Conservation (phyloP, 805 yeast species). For the Candida broadrunensis region DNA sequence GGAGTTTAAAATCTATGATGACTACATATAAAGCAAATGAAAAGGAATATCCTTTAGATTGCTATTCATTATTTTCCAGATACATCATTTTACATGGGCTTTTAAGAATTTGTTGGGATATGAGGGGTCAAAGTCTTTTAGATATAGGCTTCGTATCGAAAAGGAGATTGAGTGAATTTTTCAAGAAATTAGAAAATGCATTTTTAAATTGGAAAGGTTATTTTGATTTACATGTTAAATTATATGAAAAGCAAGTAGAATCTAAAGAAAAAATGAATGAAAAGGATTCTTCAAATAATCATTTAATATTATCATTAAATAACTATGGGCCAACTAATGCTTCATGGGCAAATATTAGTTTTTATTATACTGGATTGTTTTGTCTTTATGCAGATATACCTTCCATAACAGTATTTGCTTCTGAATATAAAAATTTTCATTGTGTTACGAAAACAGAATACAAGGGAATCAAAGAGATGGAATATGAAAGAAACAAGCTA, state of each 20-base stretch:
- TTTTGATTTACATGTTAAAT: conserved; percentile 30
- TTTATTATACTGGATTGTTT: conserved; percentile 20
- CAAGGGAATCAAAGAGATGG: conserved; percentile 10
- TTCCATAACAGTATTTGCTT: conserved; percentile 8
- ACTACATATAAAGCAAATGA: conserved; percentile 24
- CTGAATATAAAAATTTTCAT: conserved; percentile 1
- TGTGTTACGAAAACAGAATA: conserved; percentile 3
- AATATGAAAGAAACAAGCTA: conserved; percentile 10
- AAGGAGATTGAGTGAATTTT: conserved; percentile 22
- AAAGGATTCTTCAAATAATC: background rate
- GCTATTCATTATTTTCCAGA: conserved; percentile 35
- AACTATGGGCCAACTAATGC: conserved; percentile 29
- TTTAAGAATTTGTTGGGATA: conserved; percentile 27
- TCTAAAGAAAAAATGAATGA: conserved; percentile 10
- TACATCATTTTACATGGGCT: conserved; percentile 35
- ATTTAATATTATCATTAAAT: conserved; percentile 14
- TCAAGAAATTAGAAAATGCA: conserved; percentile 25
- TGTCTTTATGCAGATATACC: conserved; percentile 21
- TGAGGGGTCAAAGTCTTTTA: conserved; percentile 24
- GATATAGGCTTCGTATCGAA: conserved; percentile 34
- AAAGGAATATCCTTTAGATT: conserved; percentile 28
- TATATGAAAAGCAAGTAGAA: conserved; percentile 2
- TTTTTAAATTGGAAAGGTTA: conserved; percentile 33
- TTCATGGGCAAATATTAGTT: conserved; percentile 29
- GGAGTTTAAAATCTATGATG: conserved; percentile 29